Evolutionary conservation across 1,284 basidiomycete species (phyloP).

Genomic region (Exobasidium rhododendri): DNA sequence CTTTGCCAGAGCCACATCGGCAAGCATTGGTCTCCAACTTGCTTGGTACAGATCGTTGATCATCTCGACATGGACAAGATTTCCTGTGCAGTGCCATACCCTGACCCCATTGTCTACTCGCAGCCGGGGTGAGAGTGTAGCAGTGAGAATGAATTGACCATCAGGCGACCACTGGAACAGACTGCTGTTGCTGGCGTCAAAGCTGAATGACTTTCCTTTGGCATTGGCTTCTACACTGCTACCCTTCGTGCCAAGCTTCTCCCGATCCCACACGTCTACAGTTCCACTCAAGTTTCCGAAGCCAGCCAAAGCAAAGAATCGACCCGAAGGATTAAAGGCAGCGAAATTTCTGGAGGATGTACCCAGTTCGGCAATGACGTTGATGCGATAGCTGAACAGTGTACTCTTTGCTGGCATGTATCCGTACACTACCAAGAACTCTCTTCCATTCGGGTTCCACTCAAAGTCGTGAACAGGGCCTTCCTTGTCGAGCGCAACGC

Average conservation of each 20-base stretch:
- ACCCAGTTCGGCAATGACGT: conserved; percentile 85
- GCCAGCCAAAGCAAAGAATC: conserved; percentile 81
- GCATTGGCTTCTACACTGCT: conserved; percentile 10
- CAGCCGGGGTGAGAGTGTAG: conserved; percentile 85
- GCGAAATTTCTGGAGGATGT: conserved; percentile 85
- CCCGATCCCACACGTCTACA: conserved; percentile 86
- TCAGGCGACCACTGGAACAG: conserved; percentile 94
- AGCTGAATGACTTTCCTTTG: conserved; percentile 70
- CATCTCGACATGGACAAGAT: conserved; percentile 73
- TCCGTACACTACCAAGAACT: conserved; percentile 93
- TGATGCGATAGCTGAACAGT: conserved; percentile 85
- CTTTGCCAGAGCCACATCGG: conserved; percentile 45
- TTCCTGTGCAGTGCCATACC: conserved; percentile 87
- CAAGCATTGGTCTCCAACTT: conserved; percentile 69
- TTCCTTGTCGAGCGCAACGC: conserved; percentile 89
- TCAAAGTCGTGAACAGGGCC: conserved; percentile 94
- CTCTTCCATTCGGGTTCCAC: conserved; percentile 91
- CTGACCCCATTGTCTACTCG: conserved; percentile 96
- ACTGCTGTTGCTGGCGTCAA: conserved; percentile 89
- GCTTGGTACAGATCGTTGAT: conserved; percentile 84
- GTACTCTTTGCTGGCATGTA: conserved; percentile 94
- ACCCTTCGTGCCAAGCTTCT: conserved; percentile 61
- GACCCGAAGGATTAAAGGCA: conserved; percentile 89
- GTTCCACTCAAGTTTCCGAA: conserved; percentile 95
- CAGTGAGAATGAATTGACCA: conserved; percentile 86